Conservation (phyloP, 2,329 filamentous ascomycete species). For the Phaeosphaeria sp. region DNA sequence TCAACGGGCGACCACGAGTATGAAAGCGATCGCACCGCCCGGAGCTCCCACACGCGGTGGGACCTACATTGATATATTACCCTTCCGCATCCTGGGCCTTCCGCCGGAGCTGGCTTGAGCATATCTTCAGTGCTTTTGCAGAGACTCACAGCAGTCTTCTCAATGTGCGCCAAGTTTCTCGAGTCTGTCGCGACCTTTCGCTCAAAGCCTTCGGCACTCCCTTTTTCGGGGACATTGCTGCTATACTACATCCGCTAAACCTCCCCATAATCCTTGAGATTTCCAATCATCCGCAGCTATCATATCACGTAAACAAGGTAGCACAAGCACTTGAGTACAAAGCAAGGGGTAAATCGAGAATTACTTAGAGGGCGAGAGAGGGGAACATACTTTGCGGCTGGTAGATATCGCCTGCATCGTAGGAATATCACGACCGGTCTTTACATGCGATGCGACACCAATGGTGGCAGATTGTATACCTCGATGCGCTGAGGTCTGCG, state of each 20-base stretch:
- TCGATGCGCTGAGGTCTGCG: not conserved
- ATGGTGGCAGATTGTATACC: not conserved
- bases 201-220: conserved; percentile 1
- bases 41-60: not conserved
- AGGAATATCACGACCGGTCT: not conserved
- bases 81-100: conserved; percentile 8
- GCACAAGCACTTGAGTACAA: no score
- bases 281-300: not conserved
- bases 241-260: conserved; percentile 6
- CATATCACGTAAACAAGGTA: conserved; percentile 2
- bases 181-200: not conserved
- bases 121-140: conserved; percentile 3
- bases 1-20: no score
- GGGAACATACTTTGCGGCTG: no score
- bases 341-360: no score
- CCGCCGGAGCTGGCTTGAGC: conserved; percentile 3
- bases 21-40: not conserved
- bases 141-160: not conserved
- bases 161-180: not conserved
- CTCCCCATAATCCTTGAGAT: conserved; percentile 6
- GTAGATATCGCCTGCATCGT: not conserved
- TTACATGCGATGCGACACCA: not conserved
- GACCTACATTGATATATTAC: not conserved
- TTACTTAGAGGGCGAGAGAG: no score
- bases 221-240: conserved; percentile 6